Percentiles rank a stretch among this genome's conserved stretches.
Evolutionary conservation across 2,329 filamentous ascomycete genomes (phyloP).

Genomic region (Atkinsonella texensis): DNA sequence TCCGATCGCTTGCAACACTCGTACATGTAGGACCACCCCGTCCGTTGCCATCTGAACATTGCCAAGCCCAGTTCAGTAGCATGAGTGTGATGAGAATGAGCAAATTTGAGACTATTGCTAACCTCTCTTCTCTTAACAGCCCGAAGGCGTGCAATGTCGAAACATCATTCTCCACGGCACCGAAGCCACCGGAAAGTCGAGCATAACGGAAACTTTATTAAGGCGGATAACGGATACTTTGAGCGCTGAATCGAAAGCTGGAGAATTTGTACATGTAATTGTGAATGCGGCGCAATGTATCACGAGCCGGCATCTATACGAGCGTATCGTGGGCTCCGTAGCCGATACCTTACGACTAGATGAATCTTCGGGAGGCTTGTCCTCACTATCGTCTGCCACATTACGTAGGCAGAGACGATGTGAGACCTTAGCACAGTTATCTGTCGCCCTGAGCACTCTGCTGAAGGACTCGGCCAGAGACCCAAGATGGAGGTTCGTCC

Average conservation of each 20-base stretch:
- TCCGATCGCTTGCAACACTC: conserved; percentile 44
- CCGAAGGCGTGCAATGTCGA: conserved; percentile 53
- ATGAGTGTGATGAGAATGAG: background rate
- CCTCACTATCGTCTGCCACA: background rate
- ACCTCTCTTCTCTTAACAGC: conserved; percentile 26
- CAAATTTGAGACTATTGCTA: background rate
- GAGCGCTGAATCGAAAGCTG: conserved; percentile 8
- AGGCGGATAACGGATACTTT: conserved; percentile 12
- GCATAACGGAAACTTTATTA: conserved; percentile 45
- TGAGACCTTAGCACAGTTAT: conserved; percentile 68
- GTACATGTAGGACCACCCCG: conserved; percentile 29
- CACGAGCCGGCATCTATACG: conserved; percentile 64
- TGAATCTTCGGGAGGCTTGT: conserved; percentile 10
- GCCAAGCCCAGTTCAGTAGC: background rate
- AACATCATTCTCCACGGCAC: conserved; percentile 75
- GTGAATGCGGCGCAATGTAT: conserved; percentile 66
- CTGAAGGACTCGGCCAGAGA: conserved; percentile 33
- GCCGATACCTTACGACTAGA: conserved; percentile 36
- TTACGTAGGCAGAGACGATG: conserved; percentile 37
- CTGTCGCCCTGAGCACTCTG: conserved; percentile 57
- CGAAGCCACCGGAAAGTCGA: conserved; percentile 76
- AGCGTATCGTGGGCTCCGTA: conserved; percentile 53
- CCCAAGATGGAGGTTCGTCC: conserved; percentile 49
- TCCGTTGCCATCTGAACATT: background rate
- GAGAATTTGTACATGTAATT: conserved; percentile 43